Evolutionary conservation across 495 filamentous ascomycete genomes (phyloP).

Genomic region (Usnea hakonensis): DNA sequence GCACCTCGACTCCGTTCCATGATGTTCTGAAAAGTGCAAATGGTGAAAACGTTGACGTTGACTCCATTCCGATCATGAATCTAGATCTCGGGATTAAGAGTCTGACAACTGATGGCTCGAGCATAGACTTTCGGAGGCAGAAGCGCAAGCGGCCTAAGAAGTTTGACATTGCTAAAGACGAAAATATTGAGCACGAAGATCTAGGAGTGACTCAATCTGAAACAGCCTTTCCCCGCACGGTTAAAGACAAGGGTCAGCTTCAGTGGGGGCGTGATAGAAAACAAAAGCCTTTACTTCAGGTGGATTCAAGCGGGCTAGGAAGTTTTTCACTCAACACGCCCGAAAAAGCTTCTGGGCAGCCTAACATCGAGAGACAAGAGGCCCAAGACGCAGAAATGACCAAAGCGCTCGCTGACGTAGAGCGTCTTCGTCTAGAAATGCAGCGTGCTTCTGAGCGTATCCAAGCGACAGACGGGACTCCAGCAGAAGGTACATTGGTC

Average conservation of each 20-base stretch:
- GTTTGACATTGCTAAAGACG: conserved; percentile 56
- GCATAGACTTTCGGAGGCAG: conserved; percentile 13
- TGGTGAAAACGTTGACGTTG: conserved; percentile 73
- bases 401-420: conserved; percentile 76
- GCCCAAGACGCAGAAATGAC: conserved; percentile 76
- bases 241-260: not conserved
- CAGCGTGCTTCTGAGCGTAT: conserved; percentile 81
- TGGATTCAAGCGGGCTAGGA: conserved; percentile 75
- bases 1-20: conserved; percentile 60
- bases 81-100: conserved; percentile 56
- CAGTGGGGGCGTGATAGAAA: conserved; percentile 24
- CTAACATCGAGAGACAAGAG: conserved; percentile 46
- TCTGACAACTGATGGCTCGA: conserved; percentile 21
- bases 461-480: conserved; percentile 54
- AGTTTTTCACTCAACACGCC: conserved; percentile 53
- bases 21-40: conserved; percentile 61
- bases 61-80: conserved; percentile 91
- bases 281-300: conserved; percentile 59
- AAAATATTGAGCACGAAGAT: conserved; percentile 38
- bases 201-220: conserved; percentile 4
- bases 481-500: conserved; percentile 64
- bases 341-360: conserved; percentile 29
- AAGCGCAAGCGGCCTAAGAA: conserved; percentile 33
- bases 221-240: not conserved
- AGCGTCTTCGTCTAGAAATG: conserved; percentile 79